Conservation (phyloP, 2,329 filamentous ascomycete genomes). For the Raffaelea arxii region DNA sequence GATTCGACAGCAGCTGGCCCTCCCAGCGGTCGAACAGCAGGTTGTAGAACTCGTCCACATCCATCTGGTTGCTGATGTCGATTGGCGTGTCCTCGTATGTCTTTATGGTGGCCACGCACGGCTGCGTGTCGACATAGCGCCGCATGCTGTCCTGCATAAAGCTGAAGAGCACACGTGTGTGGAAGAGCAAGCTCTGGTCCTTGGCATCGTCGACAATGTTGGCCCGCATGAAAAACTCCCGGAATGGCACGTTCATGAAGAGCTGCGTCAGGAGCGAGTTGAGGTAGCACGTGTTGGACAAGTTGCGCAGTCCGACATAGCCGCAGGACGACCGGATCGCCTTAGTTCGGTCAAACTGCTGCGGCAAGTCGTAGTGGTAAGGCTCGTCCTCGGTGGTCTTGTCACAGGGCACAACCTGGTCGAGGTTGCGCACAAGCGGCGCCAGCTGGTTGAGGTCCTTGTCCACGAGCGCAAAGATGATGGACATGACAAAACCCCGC, state of each 20-base stretch:
- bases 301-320: slow-evolving; percentile 82
- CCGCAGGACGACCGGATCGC: slow-evolving; percentile 67
- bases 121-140: slow-evolving; percentile 62
- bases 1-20: slow-evolving; percentile 57
- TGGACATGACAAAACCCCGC: slow-evolving; percentile 49
- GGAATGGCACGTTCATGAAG: slow-evolving; percentile 89
- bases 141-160: slow-evolving; percentile 75
- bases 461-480: slow-evolving; percentile 47
- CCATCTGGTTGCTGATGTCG: slow-evolving; percentile 87
- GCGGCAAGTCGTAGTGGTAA: slow-evolving; percentile 52
- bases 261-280: slow-evolving; percentile 92
- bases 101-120: slow-evolving; percentile 65
- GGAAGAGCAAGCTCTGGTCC: slow-evolving; percentile 59
- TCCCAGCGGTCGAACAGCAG: slow-evolving; percentile 89
- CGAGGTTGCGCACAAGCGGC: slow-evolving; percentile 40
- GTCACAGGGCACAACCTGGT: slow-evolving; percentile 40
- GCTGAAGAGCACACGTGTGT: slow-evolving; percentile 75
- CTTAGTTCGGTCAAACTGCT: slow-evolving; percentile 53
- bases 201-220: slow-evolving; percentile 42
- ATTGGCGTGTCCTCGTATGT: slow-evolving; percentile 77
- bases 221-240: slow-evolving; percentile 69
- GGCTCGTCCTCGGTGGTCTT: slow-evolving; percentile 29
- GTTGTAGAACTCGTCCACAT: slow-evolving; percentile 97
- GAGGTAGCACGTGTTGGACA: slow-evolving; percentile 94
- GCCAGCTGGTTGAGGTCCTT: slow-evolving; percentile 38